phyloP scores from a whole-genome alignment of 1,139 yeast genomes.

The Geotrichum reessii region DNA sequence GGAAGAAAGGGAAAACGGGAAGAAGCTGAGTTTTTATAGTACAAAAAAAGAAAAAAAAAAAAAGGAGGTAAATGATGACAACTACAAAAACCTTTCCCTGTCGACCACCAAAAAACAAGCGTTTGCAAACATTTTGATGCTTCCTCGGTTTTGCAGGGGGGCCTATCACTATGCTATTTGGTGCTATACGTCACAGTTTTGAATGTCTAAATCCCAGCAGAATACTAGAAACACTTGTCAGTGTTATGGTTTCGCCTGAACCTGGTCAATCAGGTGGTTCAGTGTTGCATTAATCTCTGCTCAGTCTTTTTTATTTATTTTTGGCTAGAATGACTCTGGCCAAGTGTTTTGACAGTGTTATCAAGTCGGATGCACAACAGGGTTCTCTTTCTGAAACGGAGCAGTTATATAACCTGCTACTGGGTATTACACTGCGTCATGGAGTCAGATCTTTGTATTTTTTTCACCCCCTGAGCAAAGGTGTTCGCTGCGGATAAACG shows the following conservation, averaged over 20 bases:
- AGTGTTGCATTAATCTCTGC: background rate
- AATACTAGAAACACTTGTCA: background rate
- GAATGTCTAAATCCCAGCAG: background rate
- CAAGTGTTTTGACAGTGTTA: background rate
- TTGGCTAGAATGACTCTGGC: background rate
- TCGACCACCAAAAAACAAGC: background rate
- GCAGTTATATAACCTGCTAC: background rate
- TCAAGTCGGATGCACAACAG: background rate
- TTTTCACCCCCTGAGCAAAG: background rate
- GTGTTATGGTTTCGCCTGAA: background rate
- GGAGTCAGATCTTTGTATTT: background rate
- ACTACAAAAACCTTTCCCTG: background rate
- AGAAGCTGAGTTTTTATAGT: conserved; percentile 5
- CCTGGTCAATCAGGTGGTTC: background rate
- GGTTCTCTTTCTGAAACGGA: background rate
- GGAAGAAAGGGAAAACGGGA: background rate
- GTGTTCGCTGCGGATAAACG: background rate
- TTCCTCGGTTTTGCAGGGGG: background rate
- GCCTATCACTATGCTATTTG: background rate
- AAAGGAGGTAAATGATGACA: conserved; percentile 9
- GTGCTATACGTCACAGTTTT: background rate
- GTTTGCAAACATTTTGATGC: too few relatives aligned
- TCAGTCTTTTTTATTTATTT: background rate
- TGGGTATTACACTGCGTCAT: background rate
- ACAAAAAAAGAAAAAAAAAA: conserved; percentile 4